A percentile compares a stretch with the other conserved stretches of the same genome.
Conservation (phyloP, 768 basidiomycete species). For the Psilocybe cubensis region DNA sequence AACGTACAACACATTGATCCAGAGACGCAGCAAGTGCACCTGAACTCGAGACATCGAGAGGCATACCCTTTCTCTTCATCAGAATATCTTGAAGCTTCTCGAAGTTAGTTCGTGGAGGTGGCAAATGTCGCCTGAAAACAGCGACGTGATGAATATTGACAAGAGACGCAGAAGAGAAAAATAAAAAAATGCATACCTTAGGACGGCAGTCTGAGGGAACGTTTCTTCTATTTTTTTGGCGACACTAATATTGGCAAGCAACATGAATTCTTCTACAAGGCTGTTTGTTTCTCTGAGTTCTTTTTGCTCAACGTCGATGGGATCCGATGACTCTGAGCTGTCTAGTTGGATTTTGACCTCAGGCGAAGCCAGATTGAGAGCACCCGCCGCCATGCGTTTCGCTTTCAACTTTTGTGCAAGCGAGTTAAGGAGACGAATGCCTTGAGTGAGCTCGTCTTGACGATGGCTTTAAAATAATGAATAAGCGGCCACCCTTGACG, state of each 20-base stretch:
- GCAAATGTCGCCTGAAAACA: slow-evolving; percentile 74
- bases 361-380: slow-evolving; percentile 95
- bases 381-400: slow-evolving; percentile 92
- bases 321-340: slow-evolving; percentile 91
- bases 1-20: slow-evolving; percentile 81
- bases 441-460: slow-evolving; percentile 80
- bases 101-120: slow-evolving; percentile 92
- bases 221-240: slow-evolving; percentile 90
- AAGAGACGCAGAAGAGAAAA: background rate
- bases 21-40: slow-evolving; percentile 87
- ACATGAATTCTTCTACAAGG: slow-evolving; percentile 98
- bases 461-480: slow-evolving; percentile 50
- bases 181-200: slow-evolving; percentile 53
- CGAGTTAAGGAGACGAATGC: slow-evolving; percentile 86
- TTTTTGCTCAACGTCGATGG: slow-evolving; percentile 97
- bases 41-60: slow-evolving; percentile 89
- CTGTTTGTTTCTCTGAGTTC: slow-evolving; percentile 92
- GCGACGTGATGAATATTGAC: background rate
- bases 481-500: too few species aligned
- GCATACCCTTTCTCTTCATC: slow-evolving; percentile 79
- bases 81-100: slow-evolving; percentile 95
- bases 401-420: slow-evolving; percentile 87
- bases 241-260: slow-evolving; percentile 95
- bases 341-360: slow-evolving; percentile 98
- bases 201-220: slow-evolving; percentile 94